These are phyloP conservation scores for Meyerozyma sp. DNA, from an alignment of 1,139 yeast species.

Conservation along the genomic window DNA sequence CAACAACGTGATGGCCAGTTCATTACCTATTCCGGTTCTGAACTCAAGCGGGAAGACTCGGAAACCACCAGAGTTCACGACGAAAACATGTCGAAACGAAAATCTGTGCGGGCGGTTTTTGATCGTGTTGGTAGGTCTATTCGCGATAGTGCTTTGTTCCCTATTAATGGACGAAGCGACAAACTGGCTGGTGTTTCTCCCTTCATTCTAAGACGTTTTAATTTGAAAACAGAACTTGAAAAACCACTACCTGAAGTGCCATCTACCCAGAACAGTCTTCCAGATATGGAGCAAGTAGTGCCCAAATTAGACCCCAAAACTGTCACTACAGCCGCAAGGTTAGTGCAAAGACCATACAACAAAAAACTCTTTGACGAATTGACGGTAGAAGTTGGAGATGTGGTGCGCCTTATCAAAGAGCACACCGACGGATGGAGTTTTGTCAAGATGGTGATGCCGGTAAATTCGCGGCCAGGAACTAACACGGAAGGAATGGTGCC, in stretches of 20 bases:
- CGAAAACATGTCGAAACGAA: slow-evolving; percentile 5
- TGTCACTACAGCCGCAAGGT: slow-evolving; percentile 6
- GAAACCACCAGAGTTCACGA: slow-evolving; percentile 2
- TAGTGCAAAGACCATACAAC: slow-evolving; percentile 23
- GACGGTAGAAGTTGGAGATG: slow-evolving; percentile 26
- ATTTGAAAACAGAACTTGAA: background rate
- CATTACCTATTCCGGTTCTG: slow-evolving; percentile 7
- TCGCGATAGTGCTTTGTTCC: background rate
- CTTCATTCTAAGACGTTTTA: background rate
- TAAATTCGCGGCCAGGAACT: slow-evolving; percentile 6
- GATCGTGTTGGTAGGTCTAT: background rate
- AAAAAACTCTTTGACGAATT: slow-evolving; percentile 31
- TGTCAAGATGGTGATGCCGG: slow-evolving; percentile 11
- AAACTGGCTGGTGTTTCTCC: slow-evolving; percentile 1
- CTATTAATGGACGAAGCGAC: background rate
- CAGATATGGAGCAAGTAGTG: slow-evolving; percentile 5
- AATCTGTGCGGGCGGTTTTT: slow-evolving; percentile 10
- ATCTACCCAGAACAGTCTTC: background rate
- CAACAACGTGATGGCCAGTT: slow-evolving; percentile 10
- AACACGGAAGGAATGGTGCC: slow-evolving; percentile 31
- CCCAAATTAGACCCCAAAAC: slow-evolving; percentile 3
- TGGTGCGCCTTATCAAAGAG: slow-evolving; percentile 20
- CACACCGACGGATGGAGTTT: slow-evolving; percentile 41
- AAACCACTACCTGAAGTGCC: background rate
- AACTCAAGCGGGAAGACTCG: slow-evolving; percentile 2